Percentiles rank a stretch among this genome's conserved stretches.
phyloP scores from a whole-genome alignment of 768 basidiomycete species.

The Rhizopogon vinicolor region DNA sequence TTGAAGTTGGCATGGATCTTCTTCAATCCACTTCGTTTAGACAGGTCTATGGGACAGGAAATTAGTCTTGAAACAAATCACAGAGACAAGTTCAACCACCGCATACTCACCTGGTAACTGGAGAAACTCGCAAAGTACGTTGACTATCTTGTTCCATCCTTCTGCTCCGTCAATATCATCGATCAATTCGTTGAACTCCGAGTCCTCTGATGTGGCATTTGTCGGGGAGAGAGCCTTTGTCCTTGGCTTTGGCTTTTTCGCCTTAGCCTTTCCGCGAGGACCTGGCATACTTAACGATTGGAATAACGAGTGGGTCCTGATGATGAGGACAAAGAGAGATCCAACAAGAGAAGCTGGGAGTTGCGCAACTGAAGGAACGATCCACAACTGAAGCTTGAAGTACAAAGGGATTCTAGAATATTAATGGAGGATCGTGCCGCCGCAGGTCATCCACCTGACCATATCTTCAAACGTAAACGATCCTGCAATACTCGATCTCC shows the following conservation, averaged over 20 bases:
- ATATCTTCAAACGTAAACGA: not conserved
- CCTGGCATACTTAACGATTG: conserved; percentile 18
- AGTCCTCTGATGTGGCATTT: not conserved
- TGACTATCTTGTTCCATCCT: conserved; percentile 44
- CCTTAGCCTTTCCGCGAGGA: conserved; percentile 17
- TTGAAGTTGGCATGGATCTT: conserved; percentile 58
- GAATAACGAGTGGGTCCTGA: too few relatives aligned
- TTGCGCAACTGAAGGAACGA: not conserved
- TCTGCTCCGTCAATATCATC: conserved; percentile 43
- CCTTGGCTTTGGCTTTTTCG: conserved; percentile 18
- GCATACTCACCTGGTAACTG: conserved; percentile 47
- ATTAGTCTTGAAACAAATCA: not conserved
- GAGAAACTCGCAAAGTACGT: conserved; percentile 44
- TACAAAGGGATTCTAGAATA: not conserved
- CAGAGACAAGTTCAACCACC: not conserved
- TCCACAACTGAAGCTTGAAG: not conserved
- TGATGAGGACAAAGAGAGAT: not conserved
- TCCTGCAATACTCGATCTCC: too few relatives aligned
- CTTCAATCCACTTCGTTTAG: conserved; percentile 54
- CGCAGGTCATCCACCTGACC: not conserved
- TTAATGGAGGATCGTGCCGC: too few relatives aligned
- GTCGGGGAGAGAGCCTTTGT: not conserved
- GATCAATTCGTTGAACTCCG: conserved; percentile 13
- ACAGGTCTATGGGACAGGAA: conserved; percentile 39
- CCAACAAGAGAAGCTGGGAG: not conserved